Evolutionary conservation across 1,139 yeast genomes (phyloP).

Genomic region (Hemisphaericaspora lyxosophila): DNA sequence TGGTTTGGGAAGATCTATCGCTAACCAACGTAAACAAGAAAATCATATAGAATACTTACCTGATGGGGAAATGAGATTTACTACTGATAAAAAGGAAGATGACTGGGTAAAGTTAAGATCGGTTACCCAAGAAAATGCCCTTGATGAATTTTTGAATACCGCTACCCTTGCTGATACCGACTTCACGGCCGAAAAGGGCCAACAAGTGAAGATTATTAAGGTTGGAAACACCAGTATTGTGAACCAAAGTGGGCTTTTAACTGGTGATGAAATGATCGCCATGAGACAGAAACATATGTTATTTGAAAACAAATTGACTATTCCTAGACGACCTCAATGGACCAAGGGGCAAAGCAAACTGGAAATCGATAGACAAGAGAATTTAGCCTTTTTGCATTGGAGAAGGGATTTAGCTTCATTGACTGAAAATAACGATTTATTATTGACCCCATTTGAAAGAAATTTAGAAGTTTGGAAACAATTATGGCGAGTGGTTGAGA

Average conservation of each 20-base stretch:
- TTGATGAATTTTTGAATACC: slow-evolving; percentile 91
- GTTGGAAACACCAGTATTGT: slow-evolving; percentile 61
- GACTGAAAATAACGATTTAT: slow-evolving; percentile 78
- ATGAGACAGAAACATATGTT: slow-evolving; percentile 67
- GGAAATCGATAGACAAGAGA: slow-evolving; percentile 85
- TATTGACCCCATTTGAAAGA: slow-evolving; percentile 95
- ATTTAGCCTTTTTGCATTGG: slow-evolving; percentile 91
- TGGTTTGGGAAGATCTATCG: slow-evolving; percentile 84
- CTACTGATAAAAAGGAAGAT: slow-evolving; percentile 81
- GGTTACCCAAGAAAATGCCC: slow-evolving; percentile 89
- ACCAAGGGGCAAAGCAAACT: slow-evolving; percentile 63
- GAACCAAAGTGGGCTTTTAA: slow-evolving; percentile 50
- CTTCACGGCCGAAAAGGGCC: slow-evolving; percentile 86
- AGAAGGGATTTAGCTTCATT: slow-evolving; percentile 82
- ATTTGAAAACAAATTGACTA: slow-evolving; percentile 79
- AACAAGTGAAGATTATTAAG: slow-evolving; percentile 81
- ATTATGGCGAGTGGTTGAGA: slow-evolving; percentile 96
- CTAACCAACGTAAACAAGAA: slow-evolving; percentile 69
- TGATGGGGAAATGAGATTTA: slow-evolving; percentile 82
- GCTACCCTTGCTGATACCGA: slow-evolving; percentile 96
- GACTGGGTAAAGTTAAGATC: slow-evolving; percentile 89
- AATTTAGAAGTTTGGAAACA: slow-evolving; percentile 98
- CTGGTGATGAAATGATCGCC: slow-evolving; percentile 64
- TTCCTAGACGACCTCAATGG: slow-evolving; percentile 95
- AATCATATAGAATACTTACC: slow-evolving; percentile 71